Evolutionary conservation across 257 asterid genomes (phyloP), one percentile per base, ranked within the genome.

Genomic region (Scutellaria galericulata): DNA sequence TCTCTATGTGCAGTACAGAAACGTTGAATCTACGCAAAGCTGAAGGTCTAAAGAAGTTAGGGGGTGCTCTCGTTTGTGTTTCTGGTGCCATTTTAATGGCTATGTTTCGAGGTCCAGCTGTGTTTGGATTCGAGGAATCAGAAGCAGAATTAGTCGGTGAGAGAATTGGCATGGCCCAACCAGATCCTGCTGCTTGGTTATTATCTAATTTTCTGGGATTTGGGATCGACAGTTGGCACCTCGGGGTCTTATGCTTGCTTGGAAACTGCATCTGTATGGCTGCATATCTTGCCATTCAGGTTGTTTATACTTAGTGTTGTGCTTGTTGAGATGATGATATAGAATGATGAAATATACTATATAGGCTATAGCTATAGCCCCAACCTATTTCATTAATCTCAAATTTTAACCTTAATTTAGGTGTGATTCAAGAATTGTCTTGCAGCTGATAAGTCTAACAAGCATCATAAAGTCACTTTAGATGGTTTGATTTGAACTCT

Each of bases 211-310:
- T 86, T 58, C 68, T 87, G 77, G 93, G 85, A 41, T 63, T 82
- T 22, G 96, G 97, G 50, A 71, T 95, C n/a, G 96, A 90, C 78
- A 78, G 72, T 75, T 95, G 98, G 98, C 92, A 90, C 80, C 78
- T 95, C 4, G 99, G 99, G 31, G 97, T 90, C 64, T 67, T 95
- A 74, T 95, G 98, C 80, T 83, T 95, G 53, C 83, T 92, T 54
- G 99, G 98, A 74, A 92, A 95, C 83, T 95, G 99, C 82, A 84
- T 92, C 85, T 88, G 97, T 78, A 84, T 92, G 98, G 96, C 97
- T 31, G 79, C 93, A 51, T 95, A 86, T 81, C 81, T 95, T 48
- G 88, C 98, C 66, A 73, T 92, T 86, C 99, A 92, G 96, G 99
- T 95, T 48, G 7, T 47, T 63, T 59, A 9, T 55, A 22, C 42